Base-by-base conservation (phyloP, 2,329 filamentous ascomycete species). In the Lasiodiplodia hormozganensis region DNA sequence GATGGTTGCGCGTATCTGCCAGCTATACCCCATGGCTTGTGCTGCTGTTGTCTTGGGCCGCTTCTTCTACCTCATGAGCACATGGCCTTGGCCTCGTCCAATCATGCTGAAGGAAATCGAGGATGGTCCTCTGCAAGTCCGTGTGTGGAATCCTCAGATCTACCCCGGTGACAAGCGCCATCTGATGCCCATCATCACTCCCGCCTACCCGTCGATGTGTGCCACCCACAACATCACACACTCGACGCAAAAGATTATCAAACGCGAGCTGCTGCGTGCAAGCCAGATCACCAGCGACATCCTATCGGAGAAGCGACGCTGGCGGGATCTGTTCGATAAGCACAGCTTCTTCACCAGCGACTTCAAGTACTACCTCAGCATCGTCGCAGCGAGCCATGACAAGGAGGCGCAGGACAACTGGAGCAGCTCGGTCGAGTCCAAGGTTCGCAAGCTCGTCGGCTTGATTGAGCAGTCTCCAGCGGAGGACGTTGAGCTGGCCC, bases 121-220 rank as follows among this genome's bases (percentile, higher is more conserved):
- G 77, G 91, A 91, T 72, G 92, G 92, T 0, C 90, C 91, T 23
- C 82, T 97, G 51, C 90, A 92, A 67, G 91, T 96, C 66, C 90
- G 92, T 74, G 91, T 97, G 69, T 99, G 96, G 95, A 98, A 99
- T 75, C 96, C 96, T 40, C 91, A 90, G 86, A 84, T 94, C 36
- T 96, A 97, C 78, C 89, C 89, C 70, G 87, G 88, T 67, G 96
- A 98, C 79, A 88, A 88, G 53, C 92, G 89, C 72, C 95, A 98
- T 79, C 84, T 97, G 65, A 99, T 99, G 96, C 96, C 96, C 34
- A 93, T 99, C 79, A 98, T 99, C 76, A 99, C 96, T 1, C 96
- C 96, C 1, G 94, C 96, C 0, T 98, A 97, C 78, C 96, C 96
- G 2, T 96, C 94, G 62, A 98, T 97, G 94, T 98, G 96, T 79